Percentiles rank a stretch among this genome's conserved stretches.
phyloP scores from a whole-genome alignment of 2,329 filamentous ascomycete species.

The Hymenoscyphus occultus region DNA sequence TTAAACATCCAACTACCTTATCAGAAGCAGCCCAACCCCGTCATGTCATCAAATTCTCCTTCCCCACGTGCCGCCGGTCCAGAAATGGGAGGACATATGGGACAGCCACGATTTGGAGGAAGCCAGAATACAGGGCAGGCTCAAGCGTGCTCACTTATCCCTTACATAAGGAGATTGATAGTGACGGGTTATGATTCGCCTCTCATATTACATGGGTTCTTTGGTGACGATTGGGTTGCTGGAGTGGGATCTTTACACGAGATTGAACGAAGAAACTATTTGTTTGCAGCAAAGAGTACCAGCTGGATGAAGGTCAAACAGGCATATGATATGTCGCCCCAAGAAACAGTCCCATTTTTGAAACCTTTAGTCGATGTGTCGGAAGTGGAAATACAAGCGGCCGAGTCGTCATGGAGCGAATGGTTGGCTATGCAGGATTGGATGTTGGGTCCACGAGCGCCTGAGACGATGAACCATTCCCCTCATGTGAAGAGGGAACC shows the following conservation, averaged over 20 bases:
- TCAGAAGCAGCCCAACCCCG: constrained; percentile 57
- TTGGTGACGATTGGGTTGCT: constrained; percentile 84
- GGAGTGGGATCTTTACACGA: constrained; percentile 84
- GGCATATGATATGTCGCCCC: constrained; percentile 81
- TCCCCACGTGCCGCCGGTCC: constrained; percentile 38
- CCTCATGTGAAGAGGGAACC: constrained; percentile 26
- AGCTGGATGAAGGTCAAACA: constrained; percentile 87
- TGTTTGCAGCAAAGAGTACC: constrained; percentile 91
- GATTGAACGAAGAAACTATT: constrained; percentile 86
- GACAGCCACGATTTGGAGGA: constrained; percentile 31
- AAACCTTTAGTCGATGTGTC: constrained; percentile 74
- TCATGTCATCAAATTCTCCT: constrained; percentile 41
- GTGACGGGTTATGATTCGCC: constrained; percentile 88
- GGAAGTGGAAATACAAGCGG: constrained; percentile 76
- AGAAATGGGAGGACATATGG: constrained; percentile 20
- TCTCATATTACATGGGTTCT: constrained; percentile 88
- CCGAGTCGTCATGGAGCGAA: constrained; percentile 85
- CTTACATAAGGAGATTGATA: constrained; percentile 86
- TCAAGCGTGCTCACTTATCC: constrained; percentile 64
- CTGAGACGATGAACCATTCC: constrained; percentile 14
- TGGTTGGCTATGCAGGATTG: constrained; percentile 98
- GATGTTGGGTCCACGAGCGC: constrained; percentile 75
- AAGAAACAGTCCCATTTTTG: constrained; percentile 85
- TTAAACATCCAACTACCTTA: constrained; percentile 90
- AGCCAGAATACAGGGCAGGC: constrained; percentile 24